phyloP scores from a whole-genome alignment of 495 filamentous ascomycete genomes.

The Penicillium cataractarum region DNA sequence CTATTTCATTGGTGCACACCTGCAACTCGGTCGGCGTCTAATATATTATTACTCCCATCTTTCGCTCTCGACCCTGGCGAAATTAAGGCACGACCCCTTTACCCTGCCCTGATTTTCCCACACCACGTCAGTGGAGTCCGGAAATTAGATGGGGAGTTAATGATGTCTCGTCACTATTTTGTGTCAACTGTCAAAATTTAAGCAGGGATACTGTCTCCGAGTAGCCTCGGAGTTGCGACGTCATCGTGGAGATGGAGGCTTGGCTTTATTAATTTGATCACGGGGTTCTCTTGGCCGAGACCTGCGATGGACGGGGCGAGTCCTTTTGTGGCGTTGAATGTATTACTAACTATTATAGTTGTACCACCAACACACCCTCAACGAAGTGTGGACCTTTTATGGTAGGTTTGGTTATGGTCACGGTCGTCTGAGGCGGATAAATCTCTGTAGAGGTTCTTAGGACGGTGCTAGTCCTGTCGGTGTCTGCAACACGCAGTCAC shows the following conservation, averaged over 20 bases:
- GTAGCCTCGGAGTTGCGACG: background rate
- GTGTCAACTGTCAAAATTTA: background rate
- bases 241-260: background rate
- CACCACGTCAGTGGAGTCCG: background rate
- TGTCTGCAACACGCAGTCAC: no score
- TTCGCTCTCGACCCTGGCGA: slow-evolving; percentile 7
- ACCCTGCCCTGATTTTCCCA: slow-evolving; percentile 5
- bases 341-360: background rate
- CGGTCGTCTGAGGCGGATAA: background rate
- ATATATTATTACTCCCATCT: background rate
- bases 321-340: slow-evolving; percentile 12
- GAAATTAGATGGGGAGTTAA: background rate
- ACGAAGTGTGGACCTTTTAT: background rate
- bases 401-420: background rate
- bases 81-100: background rate
- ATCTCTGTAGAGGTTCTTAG: no score
- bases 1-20: background rate
- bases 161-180: no score
- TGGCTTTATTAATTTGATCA: background rate
- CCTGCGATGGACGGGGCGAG: background rate
- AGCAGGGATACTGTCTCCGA: background rate
- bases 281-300: background rate
- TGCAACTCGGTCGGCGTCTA: background rate
- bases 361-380: slow-evolving; percentile 1
- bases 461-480: no score